Conservation (phyloP, 768 basidiomycete species). For the Xerocomellus intermedius region DNA sequence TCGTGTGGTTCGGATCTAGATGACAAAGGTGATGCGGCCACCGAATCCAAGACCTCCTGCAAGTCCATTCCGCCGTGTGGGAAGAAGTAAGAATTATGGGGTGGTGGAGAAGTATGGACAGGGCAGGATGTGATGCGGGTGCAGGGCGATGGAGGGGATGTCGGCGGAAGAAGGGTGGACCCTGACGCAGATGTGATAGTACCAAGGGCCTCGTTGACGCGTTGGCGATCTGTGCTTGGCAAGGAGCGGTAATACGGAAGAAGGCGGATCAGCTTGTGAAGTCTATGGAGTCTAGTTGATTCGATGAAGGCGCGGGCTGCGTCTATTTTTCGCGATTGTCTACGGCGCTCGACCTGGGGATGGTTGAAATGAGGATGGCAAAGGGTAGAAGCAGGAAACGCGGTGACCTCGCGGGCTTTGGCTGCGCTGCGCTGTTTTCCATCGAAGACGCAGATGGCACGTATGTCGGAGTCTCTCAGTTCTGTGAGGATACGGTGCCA, state of each 20-base stretch:
- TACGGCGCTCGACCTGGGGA: constrained; percentile 54
- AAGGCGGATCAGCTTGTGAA: constrained; percentile 43
- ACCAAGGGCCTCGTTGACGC: constrained; percentile 27
- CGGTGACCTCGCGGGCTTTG: constrained; percentile 67
- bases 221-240: constrained; percentile 27
- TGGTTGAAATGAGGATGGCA: constrained; percentile 1
- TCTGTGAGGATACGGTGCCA: constrained; percentile 75
- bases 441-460: constrained; percentile 77
- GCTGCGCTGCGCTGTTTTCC: constrained; percentile 64
- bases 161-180: constrained; percentile 10
- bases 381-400: not conserved
- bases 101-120: not conserved
- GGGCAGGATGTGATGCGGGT: constrained; percentile 8
- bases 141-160: constrained; percentile 2
- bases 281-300: constrained; percentile 51
- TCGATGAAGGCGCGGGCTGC: constrained; percentile 58
- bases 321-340: constrained; percentile 46
- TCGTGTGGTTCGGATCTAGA: constrained; percentile 19
- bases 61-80: constrained; percentile 14
- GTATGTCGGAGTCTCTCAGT: constrained; percentile 52
- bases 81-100: constrained; percentile 13
- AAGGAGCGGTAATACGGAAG: constrained; percentile 40
- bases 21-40: not conserved
- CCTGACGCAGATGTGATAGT: constrained; percentile 16
- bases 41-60: constrained; percentile 10